A percentile compares a stretch with the other conserved stretches of the same genome.
Evolutionary conservation across 176 grass and related monocot genomes (phyloP).

Genomic region (Triticum timopheevii): DNA sequence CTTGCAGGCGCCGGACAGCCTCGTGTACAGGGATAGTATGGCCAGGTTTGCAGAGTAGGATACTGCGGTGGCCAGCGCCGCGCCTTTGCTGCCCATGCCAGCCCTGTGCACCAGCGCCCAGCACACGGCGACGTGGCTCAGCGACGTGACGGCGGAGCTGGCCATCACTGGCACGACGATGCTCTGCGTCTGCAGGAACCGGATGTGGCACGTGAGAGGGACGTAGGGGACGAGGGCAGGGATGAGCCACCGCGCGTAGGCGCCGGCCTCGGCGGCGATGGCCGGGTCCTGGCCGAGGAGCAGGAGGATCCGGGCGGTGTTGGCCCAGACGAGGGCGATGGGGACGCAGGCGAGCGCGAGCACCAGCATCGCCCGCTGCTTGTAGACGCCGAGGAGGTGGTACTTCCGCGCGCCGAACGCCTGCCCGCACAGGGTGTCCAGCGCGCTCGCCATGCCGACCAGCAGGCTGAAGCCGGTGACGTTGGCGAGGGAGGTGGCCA

Average conservation of each 20-base stretch:
- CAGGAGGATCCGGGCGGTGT: constrained; percentile 36
- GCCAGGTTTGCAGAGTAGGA: constrained; percentile 8
- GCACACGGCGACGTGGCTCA: constrained; percentile 1
- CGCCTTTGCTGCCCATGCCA: constrained; percentile 34
- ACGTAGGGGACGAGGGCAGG: constrained; percentile 59
- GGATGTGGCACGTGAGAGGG: constrained; percentile 50
- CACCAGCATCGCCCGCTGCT: constrained; percentile 27
- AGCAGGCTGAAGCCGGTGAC: constrained; percentile 52
- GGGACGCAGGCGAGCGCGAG: constrained; percentile 34
- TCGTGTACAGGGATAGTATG: not conserved
- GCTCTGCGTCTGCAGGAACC: constrained; percentile 40
- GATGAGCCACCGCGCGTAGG: constrained; percentile 57
- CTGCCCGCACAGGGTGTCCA: constrained; percentile 55
- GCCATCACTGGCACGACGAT: constrained; percentile 21
- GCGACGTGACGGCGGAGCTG: constrained; percentile 7
- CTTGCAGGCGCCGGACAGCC: not conserved
- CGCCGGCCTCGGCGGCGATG: constrained; percentile 66
- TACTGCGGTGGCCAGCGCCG: constrained; percentile 23
- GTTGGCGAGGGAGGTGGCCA: constrained; percentile 47
- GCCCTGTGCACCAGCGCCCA: constrained; percentile 23
- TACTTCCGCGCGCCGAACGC: constrained; percentile 54
- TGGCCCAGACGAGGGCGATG: constrained; percentile 35
- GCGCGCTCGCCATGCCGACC: constrained; percentile 31
- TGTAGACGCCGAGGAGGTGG: constrained; percentile 31
- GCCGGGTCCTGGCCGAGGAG: constrained; percentile 43